These are phyloP conservation scores for Diatrype stigma DNA, from an alignment of 2,329 filamentous ascomycete genomes.

Conservation along the genomic window DNA sequence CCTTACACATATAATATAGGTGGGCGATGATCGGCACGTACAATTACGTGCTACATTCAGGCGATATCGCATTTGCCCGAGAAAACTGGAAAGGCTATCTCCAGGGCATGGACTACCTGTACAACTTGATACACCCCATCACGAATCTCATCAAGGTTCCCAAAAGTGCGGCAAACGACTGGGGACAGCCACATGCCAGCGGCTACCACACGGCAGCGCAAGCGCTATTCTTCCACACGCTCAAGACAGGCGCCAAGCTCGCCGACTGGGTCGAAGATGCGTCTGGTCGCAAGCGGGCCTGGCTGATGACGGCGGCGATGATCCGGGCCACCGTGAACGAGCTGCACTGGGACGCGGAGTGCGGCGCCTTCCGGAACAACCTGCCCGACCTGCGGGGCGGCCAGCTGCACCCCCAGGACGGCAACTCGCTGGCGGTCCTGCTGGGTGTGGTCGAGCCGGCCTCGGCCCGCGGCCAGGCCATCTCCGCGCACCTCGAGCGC, in stretches of 20 bases:
- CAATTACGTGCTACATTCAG: constrained; percentile 54
- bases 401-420: constrained; percentile 55
- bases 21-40: constrained; percentile 52
- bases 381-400: constrained; percentile 34
- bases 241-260: constrained; percentile 48
- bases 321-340: constrained; percentile 42
- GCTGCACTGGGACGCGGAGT: constrained; percentile 43
- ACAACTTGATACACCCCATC: constrained; percentile 15
- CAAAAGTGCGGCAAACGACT: constrained; percentile 15
- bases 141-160: constrained; percentile 20
- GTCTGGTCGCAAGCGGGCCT: constrained; percentile 32
- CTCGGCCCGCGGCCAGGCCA: constrained; percentile 29
- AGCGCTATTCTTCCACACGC: constrained; percentile 44
- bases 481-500: constrained; percentile 40
- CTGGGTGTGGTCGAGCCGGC: constrained; percentile 39
- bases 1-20: constrained; percentile 11
- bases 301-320: constrained; percentile 34
- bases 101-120: constrained; percentile 35
- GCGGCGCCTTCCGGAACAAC: constrained; percentile 52
- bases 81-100: constrained; percentile 45
- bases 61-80: constrained; percentile 44
- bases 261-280: constrained; percentile 43
- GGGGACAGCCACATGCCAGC: constrained; percentile 22
- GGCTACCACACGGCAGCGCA: constrained; percentile 22
- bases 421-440: constrained; percentile 51